Evolutionary conservation across 2,329 filamentous ascomycete species (phyloP), one percentile per base, ranked within the genome.

Genomic region (Xylaria sp.): DNA sequence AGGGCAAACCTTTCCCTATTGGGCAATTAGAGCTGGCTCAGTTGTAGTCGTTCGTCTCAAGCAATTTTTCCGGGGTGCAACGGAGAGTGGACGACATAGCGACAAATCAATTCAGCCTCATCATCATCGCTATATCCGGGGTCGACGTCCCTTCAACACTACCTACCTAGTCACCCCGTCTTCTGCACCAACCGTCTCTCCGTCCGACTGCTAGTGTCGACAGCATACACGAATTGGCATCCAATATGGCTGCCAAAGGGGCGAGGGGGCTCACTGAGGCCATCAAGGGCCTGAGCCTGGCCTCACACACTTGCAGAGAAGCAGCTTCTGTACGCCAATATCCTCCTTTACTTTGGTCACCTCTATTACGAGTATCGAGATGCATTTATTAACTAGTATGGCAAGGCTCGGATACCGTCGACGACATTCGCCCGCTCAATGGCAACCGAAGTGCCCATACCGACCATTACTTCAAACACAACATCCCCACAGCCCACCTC

Each of bases 251-350:
- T 60, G 78, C 77, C 57, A 83, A 79, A 71, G 79, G 83, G 66
- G 75, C 80, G 67, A 80, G 79, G 66, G 79, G 81, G 70, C 81
- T 86, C 72, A 75, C 72, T 40, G 84, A 85, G 80, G 84, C 83
- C 66, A 80, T 87, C 77, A 79, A 75, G 67, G 73, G 79, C 57
- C 73, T 87, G 66, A 79, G 77, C 69, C 71, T 86, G 64, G 80
- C 80, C 28, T 77, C 80, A 64, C 75, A 80, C 73, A 73, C 76
- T 56, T 77, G 75, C 69, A 80, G 73, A 71, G 73, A 72, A 63
- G 69, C 71, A 40, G 67, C 68, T 50, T 70, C 71, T 33, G 73
- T 74, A 74, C 51, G 71, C 65, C 25, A 65, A 68, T 38, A 7
- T 45, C 15, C 28, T 35, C n/a, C 28, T 53, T 9, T 17, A n/a